Evolutionary conservation across 495 filamentous ascomycete genomes (phyloP).

Genomic region (Neurospora sp.): DNA sequence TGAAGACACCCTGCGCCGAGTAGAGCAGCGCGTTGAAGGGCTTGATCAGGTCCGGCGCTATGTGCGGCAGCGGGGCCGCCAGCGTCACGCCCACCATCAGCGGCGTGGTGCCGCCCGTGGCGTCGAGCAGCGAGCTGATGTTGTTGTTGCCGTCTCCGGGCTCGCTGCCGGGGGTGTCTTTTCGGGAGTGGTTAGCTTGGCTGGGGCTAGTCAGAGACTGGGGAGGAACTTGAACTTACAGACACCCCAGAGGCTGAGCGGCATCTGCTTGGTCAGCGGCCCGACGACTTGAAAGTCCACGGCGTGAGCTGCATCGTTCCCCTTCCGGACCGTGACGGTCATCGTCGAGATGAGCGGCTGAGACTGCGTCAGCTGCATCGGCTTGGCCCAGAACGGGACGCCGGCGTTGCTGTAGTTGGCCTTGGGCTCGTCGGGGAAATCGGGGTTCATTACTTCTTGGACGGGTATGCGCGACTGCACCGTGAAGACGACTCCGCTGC

Average conservation of each 20-base stretch:
- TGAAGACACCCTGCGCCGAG: no score
- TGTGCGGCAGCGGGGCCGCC: no score
- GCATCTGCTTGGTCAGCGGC: neutral
- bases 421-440: neutral
- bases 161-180: neutral
- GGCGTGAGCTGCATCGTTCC: neutral
- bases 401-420: neutral
- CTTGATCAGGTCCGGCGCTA: no score
- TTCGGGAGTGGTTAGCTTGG: neutral
- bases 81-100: neutral
- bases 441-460: neutral
- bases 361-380: neutral
- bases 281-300: neutral
- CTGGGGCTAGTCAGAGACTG: neutral
- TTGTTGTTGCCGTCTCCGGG: neutral
- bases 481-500: neutral
- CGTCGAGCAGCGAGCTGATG: neutral
- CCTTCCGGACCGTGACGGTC: neutral
- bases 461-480: neutral
- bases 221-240: neutral
- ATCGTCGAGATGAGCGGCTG: no score
- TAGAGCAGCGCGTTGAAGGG: no score
- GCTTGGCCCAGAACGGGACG: neutral
- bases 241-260: neutral
- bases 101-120: neutral